A percentile compares a stretch with the other conserved stretches of the same genome.
These are phyloP conservation scores for Nothophytophthora sp. DNA, from an alignment of 352 stramenopile species.

Conservation along the genomic window DNA sequence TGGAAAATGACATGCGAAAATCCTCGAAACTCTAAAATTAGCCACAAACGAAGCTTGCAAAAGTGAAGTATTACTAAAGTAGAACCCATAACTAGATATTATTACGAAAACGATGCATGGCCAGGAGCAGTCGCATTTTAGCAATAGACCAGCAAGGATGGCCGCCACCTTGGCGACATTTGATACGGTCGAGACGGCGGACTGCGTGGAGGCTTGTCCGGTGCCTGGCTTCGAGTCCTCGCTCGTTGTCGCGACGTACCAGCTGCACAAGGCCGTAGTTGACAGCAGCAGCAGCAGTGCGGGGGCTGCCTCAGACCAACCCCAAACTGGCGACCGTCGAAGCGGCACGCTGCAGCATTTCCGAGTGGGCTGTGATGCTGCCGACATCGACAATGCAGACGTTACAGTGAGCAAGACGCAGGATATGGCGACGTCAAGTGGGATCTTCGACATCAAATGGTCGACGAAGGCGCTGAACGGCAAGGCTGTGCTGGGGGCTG, in stretches of 20 bases:
- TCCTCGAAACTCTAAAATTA: no score
- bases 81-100: conserved; percentile 13
- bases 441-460: conserved; percentile 89
- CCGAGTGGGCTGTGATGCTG: conserved; percentile 30
- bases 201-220: conserved; percentile 84
- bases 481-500: conserved; percentile 58
- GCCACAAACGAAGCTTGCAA: no score
- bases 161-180: conserved; percentile 60
- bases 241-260: conserved; percentile 80
- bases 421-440: conserved; percentile 48
- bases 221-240: conserved; percentile 60
- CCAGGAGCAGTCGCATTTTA: background rate
- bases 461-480: conserved; percentile 45
- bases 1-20: conserved; percentile 14
- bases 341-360: conserved; percentile 77
- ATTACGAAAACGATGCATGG: conserved; percentile 11
- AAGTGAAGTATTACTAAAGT: conserved; percentile 11
- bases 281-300: no score
- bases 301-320: no score
- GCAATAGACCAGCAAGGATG: conserved; percentile 15
- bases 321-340: no score
- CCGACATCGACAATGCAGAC: conserved; percentile 9
- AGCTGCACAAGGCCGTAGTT: conserved; percentile 79
- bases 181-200: conserved; percentile 75
- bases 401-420: conserved; percentile 51